Base-by-base conservation (phyloP, 1,284 basidiomycete species). In the Fistulina hepatica region DNA sequence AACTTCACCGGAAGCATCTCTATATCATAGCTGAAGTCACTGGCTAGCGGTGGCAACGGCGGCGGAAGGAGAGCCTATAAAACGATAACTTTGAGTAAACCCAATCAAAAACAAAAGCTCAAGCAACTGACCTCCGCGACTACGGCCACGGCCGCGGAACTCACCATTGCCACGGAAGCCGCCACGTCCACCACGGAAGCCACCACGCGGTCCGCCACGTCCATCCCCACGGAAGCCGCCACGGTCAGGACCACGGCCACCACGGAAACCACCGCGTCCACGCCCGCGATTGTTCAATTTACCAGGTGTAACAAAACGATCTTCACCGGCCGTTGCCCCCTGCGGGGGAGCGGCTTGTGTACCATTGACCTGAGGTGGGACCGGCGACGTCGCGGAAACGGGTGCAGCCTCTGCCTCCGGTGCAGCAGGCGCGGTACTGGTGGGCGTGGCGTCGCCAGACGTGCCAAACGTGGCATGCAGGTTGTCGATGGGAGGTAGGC, bases 301-400 rank as follows among this genome's bases (percentile, higher is more conserved):
- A n/a, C n/a, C n/a, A n/a, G n/a, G n/a, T n/a, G n/a, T n/a, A n/a
- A n/a, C n/a, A n/a, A n/a, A n/a, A n/a, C n/a, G n/a, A n/a, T n/a
- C n/a, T n/a, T n/a, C n/a, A 83, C 1, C 79, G 79, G 30, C 82
- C 80, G 1, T 76, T 73, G 22, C 73, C 77, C 7, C 55, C 42
- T 6, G 48, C 40, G 38, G 39, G 34, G 38, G 40, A 34, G 52
- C 48, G 21, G 44, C 44, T 19, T 57, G 54, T 19, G 54, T 56
- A 22, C 52, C 46, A 11, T 55, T 51, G 20, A 49, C 52, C 26
- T 49, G 45, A 15, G 21, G 24, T 6, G 31, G 26, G 33, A 5
- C 21, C 24, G 21, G 35, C 31, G 17, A 12, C 32, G 22, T 43
- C 41, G 7, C 43, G 43, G 11, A 20, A 43, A 43, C 6, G 53